A percentile compares a stretch with the other conserved stretches of the same genome.
Evolutionary conservation across 108 stramenopile genomes (phyloP).

Genomic region (Cyclotella baltica): DNA sequence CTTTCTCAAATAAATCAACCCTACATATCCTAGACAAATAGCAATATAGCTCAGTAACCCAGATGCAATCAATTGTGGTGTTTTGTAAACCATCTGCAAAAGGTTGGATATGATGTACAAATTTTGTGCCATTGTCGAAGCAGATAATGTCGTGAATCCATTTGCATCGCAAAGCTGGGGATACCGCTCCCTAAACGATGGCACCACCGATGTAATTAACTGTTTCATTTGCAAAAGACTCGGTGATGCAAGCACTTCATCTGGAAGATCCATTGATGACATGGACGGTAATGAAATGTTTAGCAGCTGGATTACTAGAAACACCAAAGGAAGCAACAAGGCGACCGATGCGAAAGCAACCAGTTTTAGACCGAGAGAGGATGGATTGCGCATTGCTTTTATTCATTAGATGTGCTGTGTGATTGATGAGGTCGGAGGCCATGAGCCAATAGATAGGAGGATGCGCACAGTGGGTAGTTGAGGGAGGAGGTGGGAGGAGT

Average conservation of each 20-base stretch:
- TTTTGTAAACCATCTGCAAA: background rate
- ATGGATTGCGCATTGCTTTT: slow-evolving; percentile 15
- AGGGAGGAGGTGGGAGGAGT: background rate
- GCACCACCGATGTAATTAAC: background rate
- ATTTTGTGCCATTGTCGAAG: background rate
- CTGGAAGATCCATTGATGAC: background rate
- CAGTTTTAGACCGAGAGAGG: background rate
- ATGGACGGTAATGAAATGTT: background rate
- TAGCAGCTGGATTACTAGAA: background rate
- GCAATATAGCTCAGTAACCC: slow-evolving; percentile 20
- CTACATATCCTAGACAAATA: slow-evolving; percentile 23
- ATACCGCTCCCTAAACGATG: background rate
- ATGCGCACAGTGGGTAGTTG: background rate
- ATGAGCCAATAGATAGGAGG: too few species aligned
- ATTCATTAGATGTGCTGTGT: background rate
- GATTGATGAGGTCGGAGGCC: background rate
- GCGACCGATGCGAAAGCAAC: background rate
- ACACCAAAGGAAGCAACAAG: slow-evolving; percentile 3
- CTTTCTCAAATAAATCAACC: slow-evolving; percentile 17
- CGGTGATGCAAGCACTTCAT: background rate
- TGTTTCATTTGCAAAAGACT: background rate
- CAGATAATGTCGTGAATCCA: too few species aligned
- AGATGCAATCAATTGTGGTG: slow-evolving; percentile 7
- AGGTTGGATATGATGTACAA: background rate
- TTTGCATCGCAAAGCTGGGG: background rate